Conservation (phyloP, 2,329 filamentous ascomycete genomes). For the Fusarium mexicanum region DNA sequence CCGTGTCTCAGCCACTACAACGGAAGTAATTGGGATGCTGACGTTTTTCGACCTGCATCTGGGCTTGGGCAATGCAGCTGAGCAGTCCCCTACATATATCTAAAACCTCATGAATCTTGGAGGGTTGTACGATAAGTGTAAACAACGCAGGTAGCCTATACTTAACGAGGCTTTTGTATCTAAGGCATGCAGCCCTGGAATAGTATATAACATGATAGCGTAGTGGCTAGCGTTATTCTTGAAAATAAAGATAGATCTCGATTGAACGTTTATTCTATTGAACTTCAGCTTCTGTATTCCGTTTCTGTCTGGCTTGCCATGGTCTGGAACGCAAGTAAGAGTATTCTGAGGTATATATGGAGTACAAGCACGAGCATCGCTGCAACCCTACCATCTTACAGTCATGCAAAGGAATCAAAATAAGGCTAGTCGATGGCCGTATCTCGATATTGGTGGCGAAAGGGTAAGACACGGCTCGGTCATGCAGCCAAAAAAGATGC, state of each 20-base stretch:
- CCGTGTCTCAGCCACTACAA: background rate
- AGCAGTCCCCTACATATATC: background rate
- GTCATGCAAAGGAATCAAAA: background rate
- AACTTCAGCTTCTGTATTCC: background rate
- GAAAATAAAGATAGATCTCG: rapidly evolving
- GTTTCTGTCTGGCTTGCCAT: background rate
- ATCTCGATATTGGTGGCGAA: background rate
- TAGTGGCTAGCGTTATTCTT: rapidly evolving
- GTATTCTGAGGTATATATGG: background rate
- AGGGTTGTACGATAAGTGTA: background rate
- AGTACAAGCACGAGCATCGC: background rate
- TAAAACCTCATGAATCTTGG: background rate
- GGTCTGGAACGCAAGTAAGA: background rate
- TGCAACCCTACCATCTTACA: background rate
- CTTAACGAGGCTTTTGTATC: background rate
- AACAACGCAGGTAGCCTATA: background rate
- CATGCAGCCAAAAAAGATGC: background rate
- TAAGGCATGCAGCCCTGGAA: rapidly evolving
- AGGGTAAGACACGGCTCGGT: background rate
- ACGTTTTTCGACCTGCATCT: background rate
- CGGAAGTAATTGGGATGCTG: background rate
- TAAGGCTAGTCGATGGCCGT: background rate
- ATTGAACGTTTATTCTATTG: background rate
- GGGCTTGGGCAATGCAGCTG: background rate
- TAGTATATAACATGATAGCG: rapidly evolving